Base-by-base conservation (phyloP, 148 eudicot species). In the Suaeda aralocaspica region DNA sequence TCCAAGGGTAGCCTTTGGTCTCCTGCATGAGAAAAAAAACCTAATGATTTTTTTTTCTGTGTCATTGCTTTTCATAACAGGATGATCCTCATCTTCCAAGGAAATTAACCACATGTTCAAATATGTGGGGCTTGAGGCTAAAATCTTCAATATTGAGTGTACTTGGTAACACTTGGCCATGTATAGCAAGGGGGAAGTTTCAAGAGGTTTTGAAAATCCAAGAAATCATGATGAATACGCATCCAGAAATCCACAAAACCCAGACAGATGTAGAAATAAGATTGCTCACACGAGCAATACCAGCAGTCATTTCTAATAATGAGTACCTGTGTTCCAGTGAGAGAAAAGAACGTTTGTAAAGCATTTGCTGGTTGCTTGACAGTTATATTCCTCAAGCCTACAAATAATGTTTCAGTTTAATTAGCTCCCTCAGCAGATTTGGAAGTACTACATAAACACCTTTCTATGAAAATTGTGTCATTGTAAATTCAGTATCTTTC, bases 1-100 rank as follows among this genome's bases (percentile, higher is more conserved):
- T 94, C 99, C 99, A 94, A 22, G 99, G 99, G 64, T 94, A 61
- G 97, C 99, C 84, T 94, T 94, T 67, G 99, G 99, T 67, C 89
- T 61, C 97, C 98, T 94, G 79, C 60, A 68, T 62, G 72, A 78
- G 42, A 75, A 64, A 67, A n/a, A 15, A 30, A 63, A 36, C 29
- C 56, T 21, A 41, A 57, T 61, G 28, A 76, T n/a, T n/a, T n/a
- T n/a, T n/a, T n/a, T n/a, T n/a, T n/a, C n/a, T n/a, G n/a, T n/a
- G n/a, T n/a, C n/a, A n/a, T n/a, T n/a, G n/a, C n/a, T n/a, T n/a
- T n/a, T n/a, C n/a, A n/a, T n/a, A n/a, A n/a, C n/a, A n/a, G n/a
- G n/a, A n/a, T n/a, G n/a, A n/a, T 52, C 53, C 49, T 60, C 67
- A 15, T 58, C 29, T 66, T 30, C 28, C 22, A 31, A 36, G 41